Evolutionary conservation across 2,329 filamentous ascomycete species (phyloP).

Genomic region (Aspergillus puulaauensis): DNA sequence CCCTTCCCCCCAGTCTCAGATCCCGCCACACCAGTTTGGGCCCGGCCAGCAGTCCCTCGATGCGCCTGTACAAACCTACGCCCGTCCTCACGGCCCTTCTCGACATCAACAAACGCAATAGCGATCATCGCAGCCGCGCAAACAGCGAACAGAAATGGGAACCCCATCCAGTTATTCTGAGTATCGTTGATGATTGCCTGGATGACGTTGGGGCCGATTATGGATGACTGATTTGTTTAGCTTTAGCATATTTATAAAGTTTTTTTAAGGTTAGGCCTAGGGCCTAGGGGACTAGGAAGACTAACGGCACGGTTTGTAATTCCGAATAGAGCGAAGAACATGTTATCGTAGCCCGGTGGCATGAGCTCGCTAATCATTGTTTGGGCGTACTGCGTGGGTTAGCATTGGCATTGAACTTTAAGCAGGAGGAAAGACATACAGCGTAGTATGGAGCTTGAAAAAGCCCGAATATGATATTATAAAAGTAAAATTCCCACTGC

Average conservation of each 20-base stretch:
- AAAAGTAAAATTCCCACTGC: slow-evolving; percentile 45
- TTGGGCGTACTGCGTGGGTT: slow-evolving; percentile 36
- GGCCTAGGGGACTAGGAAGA: background rate
- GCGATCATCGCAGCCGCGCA: slow-evolving; percentile 38
- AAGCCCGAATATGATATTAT: slow-evolving; percentile 43
- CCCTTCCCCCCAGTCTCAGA: background rate
- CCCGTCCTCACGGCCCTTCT: slow-evolving; percentile 42
- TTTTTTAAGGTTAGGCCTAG: background rate
- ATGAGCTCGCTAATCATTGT: slow-evolving; percentile 48
- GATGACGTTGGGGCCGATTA: slow-evolving; percentile 45
- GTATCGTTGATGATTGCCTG: slow-evolving; percentile 45
- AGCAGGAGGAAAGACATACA: slow-evolving; percentile 18
- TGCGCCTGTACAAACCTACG: slow-evolving; percentile 37
- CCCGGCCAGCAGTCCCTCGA: slow-evolving; percentile 24
- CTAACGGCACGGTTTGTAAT: slow-evolving; percentile 46
- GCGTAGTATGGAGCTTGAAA: slow-evolving; percentile 47
- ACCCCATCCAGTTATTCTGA: slow-evolving; percentile 46
- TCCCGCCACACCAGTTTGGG: background rate
- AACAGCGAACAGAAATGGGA: slow-evolving; percentile 43
- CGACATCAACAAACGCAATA: slow-evolving; percentile 42
- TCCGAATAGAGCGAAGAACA: slow-evolving; percentile 46
- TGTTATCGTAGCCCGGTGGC: slow-evolving; percentile 44
- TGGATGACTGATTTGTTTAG: slow-evolving; percentile 34
- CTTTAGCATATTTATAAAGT: background rate
- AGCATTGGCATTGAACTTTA: background rate